Evolutionary conservation across 2,329 filamentous ascomycete genomes (phyloP).

Genomic region (Colletotrichum aenigma): DNA sequence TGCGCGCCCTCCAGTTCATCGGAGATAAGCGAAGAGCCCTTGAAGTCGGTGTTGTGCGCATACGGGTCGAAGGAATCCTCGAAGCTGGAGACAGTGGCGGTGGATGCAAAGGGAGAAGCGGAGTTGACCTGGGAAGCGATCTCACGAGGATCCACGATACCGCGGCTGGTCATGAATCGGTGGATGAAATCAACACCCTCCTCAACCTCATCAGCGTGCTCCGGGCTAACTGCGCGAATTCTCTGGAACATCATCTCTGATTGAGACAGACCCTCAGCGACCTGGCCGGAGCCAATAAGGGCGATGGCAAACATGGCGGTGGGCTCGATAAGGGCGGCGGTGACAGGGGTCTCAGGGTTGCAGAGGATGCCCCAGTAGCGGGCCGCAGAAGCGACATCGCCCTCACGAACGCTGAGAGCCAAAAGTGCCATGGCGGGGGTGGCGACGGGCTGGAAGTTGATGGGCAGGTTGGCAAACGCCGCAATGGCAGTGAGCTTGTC

Average conservation of each 20-base stretch:
- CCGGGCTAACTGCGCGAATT: conserved; percentile 67
- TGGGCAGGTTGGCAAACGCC: conserved; percentile 65
- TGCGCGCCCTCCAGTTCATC: conserved; percentile 85
- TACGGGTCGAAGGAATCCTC: conserved; percentile 93
- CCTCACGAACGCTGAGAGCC: conserved; percentile 83
- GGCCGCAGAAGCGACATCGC: conserved; percentile 77
- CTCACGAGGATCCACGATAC: conserved; percentile 60
- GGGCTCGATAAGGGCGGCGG: conserved; percentile 77
- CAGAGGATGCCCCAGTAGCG: conserved; percentile 81
- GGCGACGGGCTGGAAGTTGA: conserved; percentile 52
- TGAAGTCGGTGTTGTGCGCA: conserved; percentile 87
- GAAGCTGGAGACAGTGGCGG: conserved; percentile 63
- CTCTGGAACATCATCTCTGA: conserved; percentile 87
- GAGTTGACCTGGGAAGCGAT: conserved; percentile 52
- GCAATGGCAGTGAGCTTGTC: conserved; percentile 70
- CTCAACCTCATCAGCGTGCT: conserved; percentile 80
- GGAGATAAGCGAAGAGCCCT: conserved; percentile 88
- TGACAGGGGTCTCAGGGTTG: conserved; percentile 62
- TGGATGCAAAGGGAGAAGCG: conserved; percentile 57
- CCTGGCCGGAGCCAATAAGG: conserved; percentile 82
- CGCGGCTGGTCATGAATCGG: conserved; percentile 61
- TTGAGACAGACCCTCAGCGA: conserved; percentile 80
- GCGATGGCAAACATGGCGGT: conserved; percentile 90
- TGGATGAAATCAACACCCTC: conserved; percentile 77
- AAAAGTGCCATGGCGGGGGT: conserved; percentile 79